phyloP scores from a whole-genome alignment of 495 filamentous ascomycete species.

The Platismatia glauca region DNA sequence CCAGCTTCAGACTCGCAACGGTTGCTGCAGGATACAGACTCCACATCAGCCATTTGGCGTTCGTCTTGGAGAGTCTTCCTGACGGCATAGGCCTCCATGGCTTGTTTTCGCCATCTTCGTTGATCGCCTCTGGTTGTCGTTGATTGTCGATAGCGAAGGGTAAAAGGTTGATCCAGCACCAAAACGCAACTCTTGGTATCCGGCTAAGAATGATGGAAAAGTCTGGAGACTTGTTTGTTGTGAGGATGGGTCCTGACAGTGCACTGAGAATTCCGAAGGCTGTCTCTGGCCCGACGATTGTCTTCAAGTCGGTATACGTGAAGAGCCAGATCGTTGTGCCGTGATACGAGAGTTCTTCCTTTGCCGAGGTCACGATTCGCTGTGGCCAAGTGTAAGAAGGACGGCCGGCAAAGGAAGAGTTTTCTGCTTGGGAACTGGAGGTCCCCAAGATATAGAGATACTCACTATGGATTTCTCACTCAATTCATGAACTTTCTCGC shows the following conservation, averaged over 20 bases:
- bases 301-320: conserved; percentile 33
- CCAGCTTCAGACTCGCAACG: conserved; percentile 28
- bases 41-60: conserved; percentile 31
- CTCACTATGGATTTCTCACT: background rate
- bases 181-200: conserved; percentile 15
- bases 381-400: background rate
- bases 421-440: background rate
- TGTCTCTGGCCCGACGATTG: conserved; percentile 31
- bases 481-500: background rate
- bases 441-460: background rate
- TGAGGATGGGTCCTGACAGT: conserved; percentile 22
- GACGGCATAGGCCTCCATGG: conserved; percentile 46
- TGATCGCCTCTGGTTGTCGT: conserved; percentile 33
- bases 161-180: conserved; percentile 30
- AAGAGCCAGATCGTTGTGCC: conserved; percentile 31
- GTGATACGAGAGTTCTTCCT: background rate
- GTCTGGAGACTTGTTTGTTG: background rate
- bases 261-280: conserved; percentile 32
- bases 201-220: conserved; percentile 13
- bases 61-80: conserved; percentile 27
- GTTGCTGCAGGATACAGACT: conserved; percentile 29
- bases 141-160: conserved; percentile 44
- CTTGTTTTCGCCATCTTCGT: conserved; percentile 49
- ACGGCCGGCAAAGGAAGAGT: background rate
- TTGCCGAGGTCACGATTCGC: background rate